phyloP scores from a whole-genome alignment of 768 basidiomycete species.

The Tremella yokohamensis region DNA sequence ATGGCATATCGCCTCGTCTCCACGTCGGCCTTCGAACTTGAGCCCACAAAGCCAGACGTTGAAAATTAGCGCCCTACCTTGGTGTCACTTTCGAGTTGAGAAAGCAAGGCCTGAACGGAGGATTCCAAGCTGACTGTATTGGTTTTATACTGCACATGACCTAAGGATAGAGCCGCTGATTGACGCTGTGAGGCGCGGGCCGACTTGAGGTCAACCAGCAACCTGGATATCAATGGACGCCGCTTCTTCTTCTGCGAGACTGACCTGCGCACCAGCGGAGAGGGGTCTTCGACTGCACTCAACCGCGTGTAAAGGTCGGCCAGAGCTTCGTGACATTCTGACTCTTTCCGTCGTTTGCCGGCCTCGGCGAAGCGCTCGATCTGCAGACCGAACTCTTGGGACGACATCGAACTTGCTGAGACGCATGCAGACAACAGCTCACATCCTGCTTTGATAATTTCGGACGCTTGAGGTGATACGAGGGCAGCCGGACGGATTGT shows the following conservation, averaged over 20 bases:
- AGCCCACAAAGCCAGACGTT: neutral
- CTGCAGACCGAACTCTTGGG: slow-evolving; percentile 42
- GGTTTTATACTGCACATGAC: slow-evolving; percentile 24
- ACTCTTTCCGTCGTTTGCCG: slow-evolving; percentile 65
- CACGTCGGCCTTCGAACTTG: slow-evolving; percentile 35
- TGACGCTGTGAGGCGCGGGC: slow-evolving; percentile 32
- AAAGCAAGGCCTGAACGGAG: slow-evolving; percentile 28
- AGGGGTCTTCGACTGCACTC: slow-evolving; percentile 67
- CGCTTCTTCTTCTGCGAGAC: slow-evolving; percentile 49
- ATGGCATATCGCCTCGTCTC: slow-evolving; percentile 42
- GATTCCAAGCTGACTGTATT: slow-evolving; percentile 6
- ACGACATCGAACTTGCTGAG: slow-evolving; percentile 53
- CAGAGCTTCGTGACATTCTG: slow-evolving; percentile 69
- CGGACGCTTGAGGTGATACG: slow-evolving; percentile 65
- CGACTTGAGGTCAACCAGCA: slow-evolving; percentile 34
- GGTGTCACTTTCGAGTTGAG: slow-evolving; percentile 20
- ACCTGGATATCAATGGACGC: slow-evolving; percentile 12
- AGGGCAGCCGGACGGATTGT: slow-evolving; percentile 62
- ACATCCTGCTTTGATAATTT: slow-evolving; percentile 69
- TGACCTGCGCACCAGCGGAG: slow-evolving; percentile 67
- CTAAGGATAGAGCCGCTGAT: slow-evolving; percentile 37
- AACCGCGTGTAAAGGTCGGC: slow-evolving; percentile 66
- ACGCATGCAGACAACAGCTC: slow-evolving; percentile 66
- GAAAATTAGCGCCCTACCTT: slow-evolving; percentile 24
- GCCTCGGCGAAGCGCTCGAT: slow-evolving; percentile 59